Evolutionary conservation across 1,139 yeast genomes (phyloP).

Genomic region (Protomyces lactucae-debilis): DNA sequence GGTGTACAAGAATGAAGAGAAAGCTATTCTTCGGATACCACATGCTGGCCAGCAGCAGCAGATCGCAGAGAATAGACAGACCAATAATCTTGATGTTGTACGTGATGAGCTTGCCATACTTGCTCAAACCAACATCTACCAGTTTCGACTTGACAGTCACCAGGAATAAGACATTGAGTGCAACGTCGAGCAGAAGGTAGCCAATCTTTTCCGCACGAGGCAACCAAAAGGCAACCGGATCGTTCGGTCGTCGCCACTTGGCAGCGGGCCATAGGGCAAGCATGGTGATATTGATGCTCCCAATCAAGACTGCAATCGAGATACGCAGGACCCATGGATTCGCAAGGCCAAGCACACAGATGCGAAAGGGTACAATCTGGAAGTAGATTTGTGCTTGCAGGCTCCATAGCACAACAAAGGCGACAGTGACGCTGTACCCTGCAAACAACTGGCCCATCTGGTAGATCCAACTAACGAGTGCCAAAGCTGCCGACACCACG

Average conservation of each 20-base stretch:
- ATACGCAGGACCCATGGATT: not conserved
- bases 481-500: constrained; percentile 3
- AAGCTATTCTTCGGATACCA: constrained; percentile 9
- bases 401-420: constrained; percentile 7
- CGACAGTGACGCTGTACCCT: not conserved
- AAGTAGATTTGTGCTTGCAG: constrained; percentile 12
- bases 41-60: constrained; percentile 1
- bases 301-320: not conserved
- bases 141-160: not conserved
- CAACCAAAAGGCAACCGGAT: not conserved
- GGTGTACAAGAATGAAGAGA: constrained; percentile 13
- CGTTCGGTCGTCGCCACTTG: not conserved
- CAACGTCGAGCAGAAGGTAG: constrained; percentile 1
- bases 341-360: constrained; percentile 2
- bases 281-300: constrained; percentile 1
- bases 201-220: constrained; percentile 10
- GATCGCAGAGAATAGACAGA: constrained; percentile 3
- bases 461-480: constrained; percentile 2
- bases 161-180: not conserved
- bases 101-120: constrained; percentile 10
- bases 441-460: not conserved
- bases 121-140: constrained; percentile 3
- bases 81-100: constrained; percentile 1
- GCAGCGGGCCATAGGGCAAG: constrained; percentile 2
- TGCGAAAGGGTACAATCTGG: constrained; percentile 9